Base-by-base conservation (phyloP, 148 eudicot species). In the Diospyros lotus region DNA sequence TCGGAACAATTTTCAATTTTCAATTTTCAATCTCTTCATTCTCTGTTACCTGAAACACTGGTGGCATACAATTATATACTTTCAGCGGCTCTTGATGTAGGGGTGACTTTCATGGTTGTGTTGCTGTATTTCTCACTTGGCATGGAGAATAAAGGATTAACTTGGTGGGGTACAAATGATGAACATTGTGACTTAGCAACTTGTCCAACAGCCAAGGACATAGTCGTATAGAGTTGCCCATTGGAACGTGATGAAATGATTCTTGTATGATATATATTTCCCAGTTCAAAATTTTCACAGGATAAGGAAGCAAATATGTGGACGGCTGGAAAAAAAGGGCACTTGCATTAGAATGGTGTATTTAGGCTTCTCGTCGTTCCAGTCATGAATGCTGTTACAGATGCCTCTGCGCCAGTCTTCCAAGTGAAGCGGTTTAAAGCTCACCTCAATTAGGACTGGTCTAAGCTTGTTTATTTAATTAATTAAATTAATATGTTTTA, bases 61-160 rank as follows among this genome's bases (percentile, higher is more conserved):
- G 98, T 95, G 98, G 98, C 98, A 92, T 94, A 94, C 75, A 94
- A 94, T 72, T 94, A 94, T 58, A 87, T 94, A 74, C 90, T 94
- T 55, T 94, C 98, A 58, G 98, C 95, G 12, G 98, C 97, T 56
- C 84, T 94, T 70, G 98, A 94, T 79, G 98, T 94, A 58, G 98
- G 98, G 82, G 98, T 95, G 67, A 97, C 98, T 66, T 92, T 95
- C 82, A 95, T 95, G 98, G 98, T 87, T 12, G 97, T 95, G 79
- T 58, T 83, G 48, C 79, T 95, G 80, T 95, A 90, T 81, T 92
- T 92, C 70, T 73, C 90, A 14, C 69, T 94, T 61, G 86, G 96
- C 40, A 72, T 94, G 72, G 94, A 90, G 88, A 75, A 89, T n/a
- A 80, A 59, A 79, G 82, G 53, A 53, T 17, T 95, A 77, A 72